A percentile compares a stretch with the other conserved stretches of the same genome.
phyloP scores from a whole-genome alignment of 805 yeast genomes.

The Metschnikowia gruessii region DNA sequence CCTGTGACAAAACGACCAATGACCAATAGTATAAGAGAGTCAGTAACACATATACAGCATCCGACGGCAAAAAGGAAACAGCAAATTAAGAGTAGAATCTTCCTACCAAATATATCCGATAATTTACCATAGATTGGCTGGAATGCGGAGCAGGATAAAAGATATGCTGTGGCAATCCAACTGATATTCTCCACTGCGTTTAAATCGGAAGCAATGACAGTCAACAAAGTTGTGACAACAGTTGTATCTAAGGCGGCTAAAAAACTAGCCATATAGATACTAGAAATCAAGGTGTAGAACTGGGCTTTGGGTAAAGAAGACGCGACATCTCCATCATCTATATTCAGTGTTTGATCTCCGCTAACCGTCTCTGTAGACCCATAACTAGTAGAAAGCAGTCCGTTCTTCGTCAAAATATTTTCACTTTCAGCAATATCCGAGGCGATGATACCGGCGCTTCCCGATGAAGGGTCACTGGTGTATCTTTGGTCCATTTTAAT shows the following conservation, averaged over 20 bases:
- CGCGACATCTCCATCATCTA: background rate
- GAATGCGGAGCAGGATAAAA: conserved; percentile 66
- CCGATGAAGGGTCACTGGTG: conserved; percentile 9
- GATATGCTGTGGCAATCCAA: conserved; percentile 72
- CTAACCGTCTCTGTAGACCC: conserved; percentile 5
- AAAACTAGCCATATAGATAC: conserved; percentile 42
- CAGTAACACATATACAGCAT: conserved; percentile 52
- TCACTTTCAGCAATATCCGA: conserved; percentile 7
- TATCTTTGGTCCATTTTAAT: background rate
- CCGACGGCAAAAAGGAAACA: conserved; percentile 55
- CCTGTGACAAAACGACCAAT: conserved; percentile 74
- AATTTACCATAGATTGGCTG: conserved; percentile 72
- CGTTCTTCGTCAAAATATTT: background rate
- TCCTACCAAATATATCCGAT: conserved; percentile 71
- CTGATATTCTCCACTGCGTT: conserved; percentile 59
- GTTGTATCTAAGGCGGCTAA: conserved; percentile 68
- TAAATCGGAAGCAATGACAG: conserved; percentile 67
- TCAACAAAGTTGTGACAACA: conserved; percentile 60
- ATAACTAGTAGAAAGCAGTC: background rate
- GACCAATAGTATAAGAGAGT: conserved; percentile 46
- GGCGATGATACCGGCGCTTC: conserved; percentile 11
- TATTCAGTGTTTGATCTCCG: background rate
- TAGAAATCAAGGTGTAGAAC: conserved; percentile 29
- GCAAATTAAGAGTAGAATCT: conserved; percentile 49
- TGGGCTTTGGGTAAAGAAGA: conserved; percentile 30